Evolutionary conservation across 371 early-diverging fungal species (phyloP), one percentile per base, ranked within the genome.

Genomic region (Vairimorpha ceranae): DNA sequence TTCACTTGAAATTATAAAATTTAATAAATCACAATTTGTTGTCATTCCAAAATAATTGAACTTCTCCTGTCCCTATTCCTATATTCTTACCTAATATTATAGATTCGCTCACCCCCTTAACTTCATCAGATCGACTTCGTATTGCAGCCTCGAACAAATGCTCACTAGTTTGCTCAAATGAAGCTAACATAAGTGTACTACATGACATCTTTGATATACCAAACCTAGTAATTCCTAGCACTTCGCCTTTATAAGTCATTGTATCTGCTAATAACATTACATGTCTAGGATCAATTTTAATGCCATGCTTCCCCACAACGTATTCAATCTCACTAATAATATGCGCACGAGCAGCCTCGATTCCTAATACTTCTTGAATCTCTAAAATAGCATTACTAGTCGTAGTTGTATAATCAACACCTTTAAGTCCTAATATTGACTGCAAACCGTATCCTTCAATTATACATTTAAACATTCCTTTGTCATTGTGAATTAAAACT

Each of bases 101-200:
- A 78, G 93, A 90, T 84, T 99, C 99, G 15, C 91, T 91, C 0
- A 99, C 97, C 54, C 99, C 99, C 29, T 90, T 87, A 73, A 95
- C 89, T 38, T 85, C 86, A 82, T 97, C 97, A 70, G 87, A 86
- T 81, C 93, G 92, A 65, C 90, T 89, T 80, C 89, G 91, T 76
- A 93, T 86, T 0, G 97, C 90, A 0, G 97, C 97, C 60, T 96
- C 93, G 81, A 97, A 95, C 78, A 99, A 85, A 79, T 95, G 95
- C 79, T 99, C 99, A 0, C 93, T 92, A 0, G 99, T 97, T 87
- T 94, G 94, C 85, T 99, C 99, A 83, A 99, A 99, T 38, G 94
- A 93, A 0, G 97, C 97, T 77, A 95, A 87, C 93, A 95, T 97
- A 72, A 97, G 88, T n/a, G 95, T 96, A 78, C 91, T 90, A 80